phyloP scores from a whole-genome alignment of 495 filamentous ascomycete genomes.

The Immersiella caudata region DNA sequence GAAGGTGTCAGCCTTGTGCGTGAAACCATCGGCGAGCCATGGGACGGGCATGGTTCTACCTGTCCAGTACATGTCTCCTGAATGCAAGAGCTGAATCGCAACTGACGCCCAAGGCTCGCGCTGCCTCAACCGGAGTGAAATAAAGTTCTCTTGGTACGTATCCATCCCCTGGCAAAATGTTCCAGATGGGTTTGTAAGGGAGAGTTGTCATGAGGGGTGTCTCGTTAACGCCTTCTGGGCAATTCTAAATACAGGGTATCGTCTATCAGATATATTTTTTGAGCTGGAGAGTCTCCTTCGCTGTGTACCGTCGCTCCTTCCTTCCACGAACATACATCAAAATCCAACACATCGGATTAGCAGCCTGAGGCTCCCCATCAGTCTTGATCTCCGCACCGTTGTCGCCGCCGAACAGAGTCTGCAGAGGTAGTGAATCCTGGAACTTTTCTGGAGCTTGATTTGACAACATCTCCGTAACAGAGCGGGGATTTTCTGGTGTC shows the following conservation, averaged over 20 bases:
- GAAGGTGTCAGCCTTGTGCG: background rate
- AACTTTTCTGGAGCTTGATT: no score
- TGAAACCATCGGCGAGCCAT: background rate
- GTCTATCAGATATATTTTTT: constrained; percentile 15
- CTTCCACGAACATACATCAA: background rate
- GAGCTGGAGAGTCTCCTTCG: constrained; percentile 8
- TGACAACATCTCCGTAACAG: no score
- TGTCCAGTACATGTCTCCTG: constrained; percentile 45
- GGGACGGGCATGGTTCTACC: constrained; percentile 39
- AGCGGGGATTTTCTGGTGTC: background rate
- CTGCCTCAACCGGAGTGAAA: constrained; percentile 60
- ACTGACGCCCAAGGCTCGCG: constrained; percentile 52
- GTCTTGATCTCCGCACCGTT: background rate
- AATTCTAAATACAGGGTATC: constrained; percentile 21
- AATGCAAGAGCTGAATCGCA: constrained; percentile 46
- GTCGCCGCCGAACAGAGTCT: no score
- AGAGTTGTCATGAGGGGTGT: background rate
- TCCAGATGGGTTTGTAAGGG: no score
- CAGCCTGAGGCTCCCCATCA: background rate
- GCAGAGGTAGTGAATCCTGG: no score
- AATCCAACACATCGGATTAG: background rate
- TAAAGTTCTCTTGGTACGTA: constrained; percentile 31
- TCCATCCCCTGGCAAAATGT: constrained; percentile 13
- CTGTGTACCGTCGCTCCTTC: constrained; percentile 19
- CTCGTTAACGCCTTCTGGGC: background rate